Percentiles rank a stretch among this genome's conserved stretches.
Conservation (phyloP, 495 filamentous ascomycete species). For the Podospora bellae-mahoneyi region DNA sequence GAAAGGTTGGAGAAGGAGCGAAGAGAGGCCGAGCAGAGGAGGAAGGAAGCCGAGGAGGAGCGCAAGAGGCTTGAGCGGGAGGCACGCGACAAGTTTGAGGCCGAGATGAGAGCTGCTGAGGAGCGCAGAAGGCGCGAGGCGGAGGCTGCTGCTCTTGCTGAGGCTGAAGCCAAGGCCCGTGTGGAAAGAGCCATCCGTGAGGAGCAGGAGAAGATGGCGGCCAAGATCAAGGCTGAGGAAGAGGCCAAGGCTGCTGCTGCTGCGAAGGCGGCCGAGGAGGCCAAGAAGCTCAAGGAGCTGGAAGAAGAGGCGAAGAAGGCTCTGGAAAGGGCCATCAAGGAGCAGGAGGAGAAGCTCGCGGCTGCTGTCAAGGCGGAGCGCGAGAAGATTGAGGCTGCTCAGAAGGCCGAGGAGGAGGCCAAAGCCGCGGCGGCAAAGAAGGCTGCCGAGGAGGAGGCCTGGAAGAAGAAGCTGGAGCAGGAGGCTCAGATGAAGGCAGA, state of each 20-base stretch:
- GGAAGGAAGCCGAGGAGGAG: slow-evolving; percentile 36
- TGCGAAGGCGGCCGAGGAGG: slow-evolving; percentile 34
- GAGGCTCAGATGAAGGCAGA: slow-evolving; percentile 47
- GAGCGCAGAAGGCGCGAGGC: slow-evolving; percentile 51
- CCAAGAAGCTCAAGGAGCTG: slow-evolving; percentile 23
- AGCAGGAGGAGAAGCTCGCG: slow-evolving; percentile 41
- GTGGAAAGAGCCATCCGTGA: slow-evolving; percentile 37
- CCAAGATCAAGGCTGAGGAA: slow-evolving; percentile 22
- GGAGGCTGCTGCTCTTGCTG: slow-evolving; percentile 43
- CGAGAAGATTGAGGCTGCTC: slow-evolving; percentile 37
- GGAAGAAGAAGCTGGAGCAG: slow-evolving; percentile 41
- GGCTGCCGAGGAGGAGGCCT: slow-evolving; percentile 48
- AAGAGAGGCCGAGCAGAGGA: slow-evolving; percentile 32
- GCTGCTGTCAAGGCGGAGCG: slow-evolving; percentile 30
- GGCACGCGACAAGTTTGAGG: slow-evolving; percentile 37
- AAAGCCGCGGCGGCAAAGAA: slow-evolving; percentile 40
- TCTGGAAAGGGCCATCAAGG: slow-evolving; percentile 52
- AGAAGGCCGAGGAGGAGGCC: slow-evolving; percentile 41
- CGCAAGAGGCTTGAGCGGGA: slow-evolving; percentile 36
- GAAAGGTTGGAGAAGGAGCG: slow-evolving; percentile 37
- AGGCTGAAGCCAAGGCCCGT: slow-evolving; percentile 39
- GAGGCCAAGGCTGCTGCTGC: slow-evolving; percentile 35
- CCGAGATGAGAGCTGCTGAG: slow-evolving; percentile 45
- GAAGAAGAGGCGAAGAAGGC: slow-evolving; percentile 45
- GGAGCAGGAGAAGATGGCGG: slow-evolving; percentile 28